Evolutionary conservation across 2,329 filamentous ascomycete species (phyloP), one percentile per base, ranked within the genome.

Genomic region (Phyllosticta paracitricarpa): DNA sequence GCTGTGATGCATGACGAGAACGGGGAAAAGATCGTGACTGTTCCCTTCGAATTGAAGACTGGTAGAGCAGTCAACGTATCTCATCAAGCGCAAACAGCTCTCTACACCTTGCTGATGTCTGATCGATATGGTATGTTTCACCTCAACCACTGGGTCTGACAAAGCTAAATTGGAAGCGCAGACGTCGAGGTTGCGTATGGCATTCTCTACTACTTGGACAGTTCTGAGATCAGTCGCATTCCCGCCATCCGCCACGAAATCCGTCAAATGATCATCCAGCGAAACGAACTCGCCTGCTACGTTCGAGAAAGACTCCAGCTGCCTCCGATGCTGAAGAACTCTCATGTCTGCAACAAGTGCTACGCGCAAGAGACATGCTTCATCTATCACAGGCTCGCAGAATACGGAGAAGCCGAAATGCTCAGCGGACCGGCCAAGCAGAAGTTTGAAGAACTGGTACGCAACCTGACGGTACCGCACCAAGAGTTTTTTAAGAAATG

Each of bases 31-130:
- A 89, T 83, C 4, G 78, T 97, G 64, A 92, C 92, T 0, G 89
- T 96, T 3, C 94, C 94, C 0, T 90, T 99, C 65, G 94, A 99
- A 71, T 83, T 99, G 68, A 99, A 99, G 75, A 97, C 94, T 0
- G 94, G 60, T 91, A 88, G 70, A 89, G 81, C 61, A 80, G 89
- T 65, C 86, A 95, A 86, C 66, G 84, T 87, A 66, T 87, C 85
- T 59, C 94, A 99, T 74, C 86, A 91, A 71, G 93, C 93, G 1
- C 94, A 99, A 74, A 99, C 94, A 5, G 90, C 92, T 26, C 81
- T 99, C 22, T 99, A 99, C 71, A 97, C 94, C 52, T 78, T 99
- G 26, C 79, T 99, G 14, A 79, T 99, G 57, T 95, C 92, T 22
- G 93, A 99, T 75, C 86, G 94, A 65, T 99, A 99, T 73, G 83